A percentile compares a stretch with the other conserved stretches of the same genome.
phyloP scores from a whole-genome alignment of 345 rosid species.

The Garcia nutans region DNA sequence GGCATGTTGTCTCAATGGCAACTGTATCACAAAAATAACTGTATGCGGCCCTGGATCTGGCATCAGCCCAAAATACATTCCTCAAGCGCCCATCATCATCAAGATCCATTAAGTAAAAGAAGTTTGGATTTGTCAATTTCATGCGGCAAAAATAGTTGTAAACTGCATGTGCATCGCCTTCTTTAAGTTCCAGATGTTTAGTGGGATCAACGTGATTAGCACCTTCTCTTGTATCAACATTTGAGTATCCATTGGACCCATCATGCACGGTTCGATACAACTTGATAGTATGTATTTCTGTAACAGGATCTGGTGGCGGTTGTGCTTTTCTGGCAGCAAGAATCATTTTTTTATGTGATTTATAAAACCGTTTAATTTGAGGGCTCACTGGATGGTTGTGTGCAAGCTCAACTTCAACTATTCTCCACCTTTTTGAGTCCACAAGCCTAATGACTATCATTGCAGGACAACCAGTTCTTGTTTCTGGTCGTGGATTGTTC shows the following conservation, averaged over 20 bases:
- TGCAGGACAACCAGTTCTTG: slow-evolving; percentile 53
- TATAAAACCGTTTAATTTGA: slow-evolving; percentile 39
- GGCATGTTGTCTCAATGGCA: slow-evolving; percentile 48
- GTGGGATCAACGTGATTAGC: slow-evolving; percentile 32
- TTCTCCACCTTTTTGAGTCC: slow-evolving; percentile 50
- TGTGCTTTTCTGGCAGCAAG: slow-evolving; percentile 39
- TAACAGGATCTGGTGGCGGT: slow-evolving; percentile 40
- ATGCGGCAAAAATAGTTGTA: slow-evolving; percentile 48
- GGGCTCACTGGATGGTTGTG: slow-evolving; percentile 48
- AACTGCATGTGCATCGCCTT: slow-evolving; percentile 50
- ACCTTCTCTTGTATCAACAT: slow-evolving; percentile 33
- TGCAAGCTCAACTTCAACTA: slow-evolving; percentile 47
- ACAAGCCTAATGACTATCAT: slow-evolving; percentile 44
- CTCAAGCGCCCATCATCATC: slow-evolving; percentile 44
- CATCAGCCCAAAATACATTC: slow-evolving; percentile 60
- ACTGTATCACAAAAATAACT: slow-evolving; percentile 42
- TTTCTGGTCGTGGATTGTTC: slow-evolving; percentile 47
- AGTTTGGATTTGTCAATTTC: slow-evolving; percentile 56
- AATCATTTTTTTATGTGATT: slow-evolving; percentile 46
- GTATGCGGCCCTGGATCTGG: slow-evolving; percentile 43
- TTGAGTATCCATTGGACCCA: slow-evolving; percentile 27
- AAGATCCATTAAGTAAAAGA: slow-evolving; percentile 53
- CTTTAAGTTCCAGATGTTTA: slow-evolving; percentile 47
- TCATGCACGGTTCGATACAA: slow-evolving; percentile 38
- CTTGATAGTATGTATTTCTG: slow-evolving; percentile 46